Percentiles rank a stretch among this genome's conserved stretches.
phyloP scores from a whole-genome alignment of 1,284 basidiomycete species.

The Ustilago sp. region DNA sequence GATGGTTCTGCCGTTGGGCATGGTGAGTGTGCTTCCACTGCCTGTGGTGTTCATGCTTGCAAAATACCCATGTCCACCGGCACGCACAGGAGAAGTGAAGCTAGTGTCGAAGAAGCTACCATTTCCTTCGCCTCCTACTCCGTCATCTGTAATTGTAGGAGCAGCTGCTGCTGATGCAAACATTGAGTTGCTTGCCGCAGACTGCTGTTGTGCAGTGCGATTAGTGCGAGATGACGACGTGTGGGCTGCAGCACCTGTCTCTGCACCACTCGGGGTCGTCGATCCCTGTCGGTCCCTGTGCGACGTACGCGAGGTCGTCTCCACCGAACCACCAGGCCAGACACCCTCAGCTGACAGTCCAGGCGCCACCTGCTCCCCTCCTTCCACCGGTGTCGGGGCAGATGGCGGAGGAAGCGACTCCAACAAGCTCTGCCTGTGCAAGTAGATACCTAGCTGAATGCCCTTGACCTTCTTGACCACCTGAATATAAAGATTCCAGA shows the following conservation, averaged over 20 bases:
- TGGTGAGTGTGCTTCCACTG: constrained; percentile 29
- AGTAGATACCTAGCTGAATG: constrained; percentile 87
- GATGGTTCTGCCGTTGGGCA: constrained; percentile 35
- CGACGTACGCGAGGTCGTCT: constrained; percentile 1
- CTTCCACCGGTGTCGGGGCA: constrained; percentile 70
- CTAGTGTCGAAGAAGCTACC: constrained; percentile 44
- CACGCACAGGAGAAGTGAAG: constrained; percentile 34
- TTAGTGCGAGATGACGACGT: not conserved
- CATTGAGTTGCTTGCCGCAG: constrained; percentile 12
- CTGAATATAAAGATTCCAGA: constrained; percentile 89
- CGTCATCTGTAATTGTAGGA: constrained; percentile 4
- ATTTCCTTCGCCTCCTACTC: constrained; percentile 4
- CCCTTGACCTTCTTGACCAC: constrained; percentile 79
- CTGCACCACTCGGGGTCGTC: constrained; percentile 14
- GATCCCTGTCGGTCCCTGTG: constrained; percentile 15
- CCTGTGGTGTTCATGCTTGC: not conserved
- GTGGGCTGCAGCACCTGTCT: not conserved
- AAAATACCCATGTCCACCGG: constrained; percentile 10
- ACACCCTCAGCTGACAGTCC: constrained; percentile 1
- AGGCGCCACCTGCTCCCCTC: constrained; percentile 5
- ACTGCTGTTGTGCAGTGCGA: constrained; percentile 14
- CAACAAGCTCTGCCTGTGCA: constrained; percentile 84
- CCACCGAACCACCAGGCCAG: constrained; percentile 6
- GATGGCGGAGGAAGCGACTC: constrained; percentile 72
- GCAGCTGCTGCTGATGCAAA: constrained; percentile 2